phyloP scores from a whole-genome alignment of 2,329 filamentous ascomycete genomes.

The Nigrospora sphaerica region DNA sequence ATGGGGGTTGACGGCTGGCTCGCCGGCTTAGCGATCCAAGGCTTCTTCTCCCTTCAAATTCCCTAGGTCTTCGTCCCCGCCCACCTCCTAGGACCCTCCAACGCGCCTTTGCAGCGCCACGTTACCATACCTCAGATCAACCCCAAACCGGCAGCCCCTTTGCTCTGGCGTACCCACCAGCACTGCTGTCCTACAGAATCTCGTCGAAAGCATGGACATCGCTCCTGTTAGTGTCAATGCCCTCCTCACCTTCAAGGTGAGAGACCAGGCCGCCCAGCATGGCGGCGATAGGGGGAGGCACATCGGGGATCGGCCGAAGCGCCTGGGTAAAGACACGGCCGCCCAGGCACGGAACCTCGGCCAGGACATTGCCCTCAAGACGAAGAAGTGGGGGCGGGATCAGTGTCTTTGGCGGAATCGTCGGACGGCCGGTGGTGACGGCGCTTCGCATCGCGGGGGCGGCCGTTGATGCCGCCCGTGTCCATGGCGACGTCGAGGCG shows the following conservation, averaged over 20 bases:
- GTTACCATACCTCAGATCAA: slow-evolving; percentile 33
- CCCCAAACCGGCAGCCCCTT: slow-evolving; percentile 27
- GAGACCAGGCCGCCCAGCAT: slow-evolving; percentile 34
- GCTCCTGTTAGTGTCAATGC: slow-evolving; percentile 33
- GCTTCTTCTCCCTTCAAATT: slow-evolving; percentile 31
- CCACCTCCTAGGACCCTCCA: slow-evolving; percentile 20
- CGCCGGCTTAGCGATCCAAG: slow-evolving; percentile 10
- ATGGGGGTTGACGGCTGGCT: too few species aligned
- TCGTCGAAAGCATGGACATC: slow-evolving; percentile 13
- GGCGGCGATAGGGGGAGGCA: slow-evolving; percentile 31
- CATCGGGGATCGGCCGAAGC: slow-evolving; percentile 26
- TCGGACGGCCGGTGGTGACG: slow-evolving; percentile 30
- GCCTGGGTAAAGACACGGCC: slow-evolving; percentile 26
- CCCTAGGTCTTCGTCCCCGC: slow-evolving; percentile 18
- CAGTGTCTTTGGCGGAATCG: slow-evolving; percentile 26
- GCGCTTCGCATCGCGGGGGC: slow-evolving; percentile 29
- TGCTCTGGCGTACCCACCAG: slow-evolving; percentile 27
- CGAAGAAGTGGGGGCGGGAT: slow-evolving; percentile 29
- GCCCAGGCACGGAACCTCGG: slow-evolving; percentile 29
- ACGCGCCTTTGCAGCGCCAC: slow-evolving; percentile 12
- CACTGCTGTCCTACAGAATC: slow-evolving; percentile 28
- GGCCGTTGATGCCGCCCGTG: slow-evolving; percentile 24
- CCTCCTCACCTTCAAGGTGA: slow-evolving; percentile 37
- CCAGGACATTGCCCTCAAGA: slow-evolving; percentile 24
- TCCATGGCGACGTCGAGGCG: slow-evolving; percentile 17